Evolutionary conservation across 805 yeast genomes (phyloP).

Genomic region (Pichia eremophila): DNA sequence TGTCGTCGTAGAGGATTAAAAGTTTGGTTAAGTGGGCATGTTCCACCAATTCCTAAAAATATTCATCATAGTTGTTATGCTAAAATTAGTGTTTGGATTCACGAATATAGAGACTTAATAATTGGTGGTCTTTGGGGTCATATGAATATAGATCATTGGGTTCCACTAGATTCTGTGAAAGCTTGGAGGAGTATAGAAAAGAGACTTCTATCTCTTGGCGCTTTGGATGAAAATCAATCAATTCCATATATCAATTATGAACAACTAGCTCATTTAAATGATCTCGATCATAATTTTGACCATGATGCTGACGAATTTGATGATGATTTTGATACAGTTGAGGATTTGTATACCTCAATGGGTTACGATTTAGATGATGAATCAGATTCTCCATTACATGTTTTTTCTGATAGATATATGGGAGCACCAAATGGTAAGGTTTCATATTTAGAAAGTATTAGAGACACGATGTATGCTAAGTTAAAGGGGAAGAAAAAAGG

Average conservation of each 20-base stretch:
- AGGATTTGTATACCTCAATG: constrained; percentile 5
- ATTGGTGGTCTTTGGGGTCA: constrained; percentile 82
- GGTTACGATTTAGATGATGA: constrained; percentile 18
- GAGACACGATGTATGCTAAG: constrained; percentile 43
- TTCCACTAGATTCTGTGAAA: constrained; percentile 62
- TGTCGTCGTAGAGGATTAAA: constrained; percentile 66
- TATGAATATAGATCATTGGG: constrained; percentile 82
- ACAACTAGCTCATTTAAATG: constrained; percentile 16
- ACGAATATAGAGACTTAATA: constrained; percentile 76
- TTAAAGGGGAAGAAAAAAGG: constrained; percentile 37
- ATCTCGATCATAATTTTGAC: constrained; percentile 11
- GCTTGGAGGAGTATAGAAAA: constrained; percentile 46
- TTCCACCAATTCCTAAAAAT: constrained; percentile 77
- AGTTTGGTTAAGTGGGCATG: constrained; percentile 85
- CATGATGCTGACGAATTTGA: constrained; percentile 15
- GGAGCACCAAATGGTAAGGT: constrained; percentile 64
- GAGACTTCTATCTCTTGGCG: constrained; percentile 16
- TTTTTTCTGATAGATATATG: constrained; percentile 32
- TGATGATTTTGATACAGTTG: constrained; percentile 9
- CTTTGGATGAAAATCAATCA: constrained; percentile 15
- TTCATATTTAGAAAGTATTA: constrained; percentile 47
- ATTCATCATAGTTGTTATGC: constrained; percentile 64
- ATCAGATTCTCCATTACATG: constrained; percentile 6
- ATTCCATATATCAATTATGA: constrained; percentile 13
- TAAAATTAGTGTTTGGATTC: constrained; percentile 70